phyloP scores from a whole-genome alignment of 805 yeast genomes.

The Kockiozyma suomiensis region DNA sequence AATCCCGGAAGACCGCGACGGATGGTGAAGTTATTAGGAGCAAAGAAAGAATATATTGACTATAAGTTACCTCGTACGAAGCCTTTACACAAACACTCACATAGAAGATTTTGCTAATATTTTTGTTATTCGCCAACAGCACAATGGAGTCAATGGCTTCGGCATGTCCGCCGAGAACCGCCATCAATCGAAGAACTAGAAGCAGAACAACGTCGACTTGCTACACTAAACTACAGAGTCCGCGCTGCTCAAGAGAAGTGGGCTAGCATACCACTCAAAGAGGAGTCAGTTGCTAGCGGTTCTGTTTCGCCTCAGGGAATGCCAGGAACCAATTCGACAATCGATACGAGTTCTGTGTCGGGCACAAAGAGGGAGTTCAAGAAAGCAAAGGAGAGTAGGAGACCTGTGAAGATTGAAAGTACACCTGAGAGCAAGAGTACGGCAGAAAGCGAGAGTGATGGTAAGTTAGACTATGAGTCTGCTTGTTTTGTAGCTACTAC shows the following conservation, averaged over 20 bases:
- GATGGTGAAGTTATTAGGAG: slow-evolving; percentile 58
- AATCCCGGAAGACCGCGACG: slow-evolving; percentile 58
- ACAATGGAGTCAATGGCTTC: slow-evolving; percentile 82
- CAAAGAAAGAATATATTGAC: slow-evolving; percentile 55
- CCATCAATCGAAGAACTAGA: slow-evolving; percentile 68
- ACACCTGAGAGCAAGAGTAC: not conserved
- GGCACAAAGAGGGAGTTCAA: not conserved
- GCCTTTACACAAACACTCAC: no score
- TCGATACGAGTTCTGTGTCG: slow-evolving; percentile 7
- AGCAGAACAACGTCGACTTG: slow-evolving; percentile 59
- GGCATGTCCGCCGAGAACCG: slow-evolving; percentile 59
- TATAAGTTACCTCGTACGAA: slow-evolving; percentile 55
- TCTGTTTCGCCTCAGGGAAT: slow-evolving; percentile 30
- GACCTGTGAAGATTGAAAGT: not conserved
- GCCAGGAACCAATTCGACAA: slow-evolving; percentile 18
- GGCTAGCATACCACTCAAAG: slow-evolving; percentile 43
- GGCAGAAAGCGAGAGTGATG: not conserved
- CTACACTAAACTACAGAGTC: slow-evolving; percentile 54
- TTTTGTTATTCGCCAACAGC: no score
- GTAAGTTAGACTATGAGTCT: not conserved
- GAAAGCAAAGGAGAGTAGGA: not conserved
- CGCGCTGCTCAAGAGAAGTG: slow-evolving; percentile 47
- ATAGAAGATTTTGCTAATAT: no score
- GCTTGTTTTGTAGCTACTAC: not conserved
- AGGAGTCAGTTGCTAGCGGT: slow-evolving; percentile 8